Evolutionary conservation across 192 early-diverging fungal species (phyloP), one percentile per base, ranked within the genome.

Genomic region (Chytriomyces sp.): DNA sequence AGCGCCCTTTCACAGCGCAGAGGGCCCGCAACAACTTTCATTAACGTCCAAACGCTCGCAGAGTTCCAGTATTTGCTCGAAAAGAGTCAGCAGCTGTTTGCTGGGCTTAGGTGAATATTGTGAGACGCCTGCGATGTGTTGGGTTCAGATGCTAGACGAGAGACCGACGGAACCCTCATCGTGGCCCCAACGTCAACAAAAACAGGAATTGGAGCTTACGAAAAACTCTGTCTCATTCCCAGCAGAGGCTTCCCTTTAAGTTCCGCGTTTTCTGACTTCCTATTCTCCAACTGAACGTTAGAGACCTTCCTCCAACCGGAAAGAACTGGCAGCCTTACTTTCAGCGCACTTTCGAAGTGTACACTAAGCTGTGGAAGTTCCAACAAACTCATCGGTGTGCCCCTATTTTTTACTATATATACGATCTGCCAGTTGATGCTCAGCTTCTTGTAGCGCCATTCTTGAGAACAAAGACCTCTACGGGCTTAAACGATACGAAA

Each of bases 281-380:
- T 60, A 5, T 63, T 59, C 44, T 75, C 14, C 28, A 28, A 30
- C 68, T n/a, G n/a, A n/a, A n/a, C n/a, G n/a, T n/a, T n/a, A 94
- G 93, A 69, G 93, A 95, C 66, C 79, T 95, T 17, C 93, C 93
- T 19, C 93, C 91, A 2, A 95, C 93, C 0, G 93, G 93, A 62
- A 84, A 89, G 64, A 89, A 89, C 79, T 93, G 92, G 92, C 86
- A 89, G 77, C 87, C 90, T 25, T 94, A 98, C 79, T 99, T 99
- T 72, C 93, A 97, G 82, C 87, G 94, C 60, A 98, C 97, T 6
- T 99, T 99, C 73, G 96, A 98, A 79, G 93, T 98, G 3, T 99
- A 95, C 78, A 95, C 95, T 7, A 92, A 91, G 85, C 82, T 99
- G 4, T 99, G 97, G 97, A 91, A 92, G 79, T 97, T 94, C 73